A percentile compares a stretch with the other conserved stretches of the same genome.
Conservation (phyloP, 768 basidiomycete genomes). For the Amanita pseudoporphyria region DNA sequence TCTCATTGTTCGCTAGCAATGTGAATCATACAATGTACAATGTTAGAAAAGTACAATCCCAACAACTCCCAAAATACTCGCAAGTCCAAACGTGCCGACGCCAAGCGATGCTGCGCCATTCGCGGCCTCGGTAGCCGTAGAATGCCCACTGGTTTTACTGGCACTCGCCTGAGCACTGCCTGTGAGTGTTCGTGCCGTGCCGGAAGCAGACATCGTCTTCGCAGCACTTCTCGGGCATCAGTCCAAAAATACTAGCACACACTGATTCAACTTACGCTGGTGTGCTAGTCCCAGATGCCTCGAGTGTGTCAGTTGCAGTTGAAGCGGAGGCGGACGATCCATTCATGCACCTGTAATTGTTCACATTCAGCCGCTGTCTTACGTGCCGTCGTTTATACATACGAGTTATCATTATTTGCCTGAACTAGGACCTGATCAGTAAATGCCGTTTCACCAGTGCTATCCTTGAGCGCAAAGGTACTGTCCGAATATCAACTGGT, state of each 20-base stretch:
- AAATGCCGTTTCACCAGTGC: slow-evolving; percentile 42
- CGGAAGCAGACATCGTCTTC: neutral
- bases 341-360: neutral
- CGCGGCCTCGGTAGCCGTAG: slow-evolving; percentile 19
- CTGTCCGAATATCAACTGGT: slow-evolving; percentile 22
- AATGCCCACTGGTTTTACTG: slow-evolving; percentile 7
- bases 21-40: neutral
- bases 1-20: too few relatives aligned
- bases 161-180: slow-evolving; percentile 9
- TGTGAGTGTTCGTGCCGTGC: slow-evolving; percentile 14
- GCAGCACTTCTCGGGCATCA: neutral
- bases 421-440: slow-evolving; percentile 33
- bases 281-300: neutral
- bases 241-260: neutral
- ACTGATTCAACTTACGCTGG: neutral
- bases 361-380: neutral
- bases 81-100: slow-evolving; percentile 31
- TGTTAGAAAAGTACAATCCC: slow-evolving; percentile 36
- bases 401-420: slow-evolving; percentile 27
- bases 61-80: slow-evolving; percentile 39
- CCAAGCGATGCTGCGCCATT: slow-evolving; percentile 14
- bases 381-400: slow-evolving; percentile 3
- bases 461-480: slow-evolving; percentile 47
- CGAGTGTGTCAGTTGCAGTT: neutral
- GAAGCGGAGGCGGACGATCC: neutral